Conservation (phyloP, 768 basidiomycete species). For the Mycena belliarum region DNA sequence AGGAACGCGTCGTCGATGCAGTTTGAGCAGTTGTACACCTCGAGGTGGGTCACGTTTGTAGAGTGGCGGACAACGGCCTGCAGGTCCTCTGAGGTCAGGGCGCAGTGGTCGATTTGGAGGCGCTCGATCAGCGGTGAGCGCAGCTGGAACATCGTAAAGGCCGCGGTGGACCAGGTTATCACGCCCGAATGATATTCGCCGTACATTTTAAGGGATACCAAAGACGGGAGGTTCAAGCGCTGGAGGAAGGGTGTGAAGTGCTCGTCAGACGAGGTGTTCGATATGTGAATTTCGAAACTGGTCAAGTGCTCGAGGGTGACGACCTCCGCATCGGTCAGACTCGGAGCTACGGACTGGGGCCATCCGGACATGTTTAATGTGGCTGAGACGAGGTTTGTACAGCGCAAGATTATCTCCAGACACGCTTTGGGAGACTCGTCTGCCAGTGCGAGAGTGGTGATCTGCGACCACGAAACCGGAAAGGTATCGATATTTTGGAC, state of each 20-base stretch:
- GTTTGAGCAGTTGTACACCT: slow-evolving; percentile 14
- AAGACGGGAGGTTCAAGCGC: slow-evolving; percentile 7
- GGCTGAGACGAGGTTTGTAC: slow-evolving; percentile 9
- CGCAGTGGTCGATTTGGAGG: slow-evolving; percentile 17
- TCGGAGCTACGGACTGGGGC: slow-evolving; percentile 2
- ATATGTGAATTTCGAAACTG: slow-evolving; percentile 12
- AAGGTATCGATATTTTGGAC: neutral
- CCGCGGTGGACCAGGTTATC: slow-evolving; percentile 9
- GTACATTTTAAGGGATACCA: slow-evolving; percentile 9
- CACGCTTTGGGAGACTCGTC: slow-evolving; percentile 15
- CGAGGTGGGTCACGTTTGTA: neutral
- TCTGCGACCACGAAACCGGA: slow-evolving; percentile 12
- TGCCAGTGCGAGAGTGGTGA: slow-evolving; percentile 7
- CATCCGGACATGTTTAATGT: slow-evolving; percentile 12
- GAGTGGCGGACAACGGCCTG: slow-evolving; percentile 9
- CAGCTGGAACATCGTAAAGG: slow-evolving; percentile 12
- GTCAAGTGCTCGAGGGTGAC: neutral
- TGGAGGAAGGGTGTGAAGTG: slow-evolving; percentile 17
- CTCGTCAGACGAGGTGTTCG: slow-evolving; percentile 11
- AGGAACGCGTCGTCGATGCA: slow-evolving; percentile 16
- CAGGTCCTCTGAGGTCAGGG: slow-evolving; percentile 15
- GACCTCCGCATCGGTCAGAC: neutral
- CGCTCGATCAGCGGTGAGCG: slow-evolving; percentile 10
- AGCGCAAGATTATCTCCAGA: slow-evolving; percentile 9
- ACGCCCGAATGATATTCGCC: slow-evolving; percentile 18